Evolutionary conservation across 2,329 filamentous ascomycete genomes (phyloP), one percentile per base, ranked within the genome.

Genomic region (Beauveria rudraprayagi): DNA sequence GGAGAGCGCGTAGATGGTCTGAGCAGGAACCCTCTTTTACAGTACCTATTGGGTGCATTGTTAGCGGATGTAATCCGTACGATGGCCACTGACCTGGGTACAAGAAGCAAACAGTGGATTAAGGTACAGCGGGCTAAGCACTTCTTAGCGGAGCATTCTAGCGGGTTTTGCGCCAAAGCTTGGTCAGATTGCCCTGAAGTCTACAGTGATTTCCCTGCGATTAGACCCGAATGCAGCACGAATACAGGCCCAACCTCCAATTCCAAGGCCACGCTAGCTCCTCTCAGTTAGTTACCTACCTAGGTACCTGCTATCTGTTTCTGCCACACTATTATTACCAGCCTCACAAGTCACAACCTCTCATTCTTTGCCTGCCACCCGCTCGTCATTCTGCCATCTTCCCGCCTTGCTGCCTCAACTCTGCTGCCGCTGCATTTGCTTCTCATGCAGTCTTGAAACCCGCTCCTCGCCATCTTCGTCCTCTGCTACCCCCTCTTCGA

Each of bases 361-460:
- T 26, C 24, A 14, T 22, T 48, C 17, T 44, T 26, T n/a, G 30
- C 37, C 44, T 37, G 14, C n/a, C 57, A 34, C 19, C 34, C 46
- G 30, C 34, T n/a, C 26, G 14, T 50, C 47, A 30, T 28, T 30
- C 11, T 51, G 26, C 48, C 48, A 60, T 48, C 50, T 54, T 30
- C 28, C 41, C 34, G 19, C n/a, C 41, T 60, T 50, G 26, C 46
- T 54, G 40, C 41, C 19, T 60, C 56, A 52, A 60, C 41, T 47
- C 34, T 37, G 34, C 34, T 60, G 57, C 48, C 54, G 47, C 57
- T 52, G 43, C 54, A 48, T 47, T 41, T 43, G 40, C 37, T 47
- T 59, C 51, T 53, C 37, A 53, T 47, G 57, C 57, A 60, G 50
- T 43, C 50, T 60, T 54, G 57, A 60, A 60, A 60, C 48, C 57